These are phyloP conservation scores for Emericellopsis terricola DNA, from an alignment of 495 filamentous ascomycete species.

Conservation along the genomic window DNA sequence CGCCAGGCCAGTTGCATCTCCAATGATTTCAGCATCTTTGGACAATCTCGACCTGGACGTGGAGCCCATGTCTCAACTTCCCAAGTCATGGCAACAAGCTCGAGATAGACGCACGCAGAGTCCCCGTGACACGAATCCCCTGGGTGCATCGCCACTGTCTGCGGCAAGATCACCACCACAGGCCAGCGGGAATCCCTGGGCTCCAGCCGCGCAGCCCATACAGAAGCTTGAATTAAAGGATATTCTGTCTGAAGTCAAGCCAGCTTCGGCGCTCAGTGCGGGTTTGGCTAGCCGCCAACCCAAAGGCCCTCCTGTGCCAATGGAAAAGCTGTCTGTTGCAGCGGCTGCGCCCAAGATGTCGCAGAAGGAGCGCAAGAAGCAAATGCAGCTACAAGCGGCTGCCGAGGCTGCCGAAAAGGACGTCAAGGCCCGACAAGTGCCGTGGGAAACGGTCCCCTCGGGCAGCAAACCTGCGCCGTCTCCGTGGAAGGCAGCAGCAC, in stretches of 20 bases:
- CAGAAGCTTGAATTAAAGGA: slow-evolving; percentile 62
- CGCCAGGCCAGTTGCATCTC: slow-evolving; percentile 7
- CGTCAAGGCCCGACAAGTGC: slow-evolving; percentile 14
- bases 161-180: too few relatives aligned
- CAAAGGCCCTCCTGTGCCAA: too few relatives aligned
- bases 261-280: slow-evolving; percentile 55
- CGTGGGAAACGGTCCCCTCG: slow-evolving; percentile 14
- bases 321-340: too few relatives aligned
- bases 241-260: slow-evolving; percentile 57
- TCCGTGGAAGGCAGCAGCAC: slow-evolving; percentile 52
- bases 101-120: too few relatives aligned
- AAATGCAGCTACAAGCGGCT: slow-evolving; percentile 44
- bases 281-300: too few relatives aligned
- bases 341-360: slow-evolving; percentile 57
- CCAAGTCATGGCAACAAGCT: slow-evolving; percentile 1
- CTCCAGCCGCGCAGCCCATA: slow-evolving; percentile 29
- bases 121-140: too few relatives aligned
- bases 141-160: too few relatives aligned
- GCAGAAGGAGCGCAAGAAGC: slow-evolving; percentile 79
- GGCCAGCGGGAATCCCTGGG: slow-evolving; percentile 43
- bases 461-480: slow-evolving; percentile 26
- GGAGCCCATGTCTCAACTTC: not conserved
- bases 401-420: slow-evolving; percentile 36
- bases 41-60: not conserved
- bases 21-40: too few relatives aligned